Evolutionary conservation across 306 rosid species (phyloP).

Genomic region (Pyrus betulifolia): DNA sequence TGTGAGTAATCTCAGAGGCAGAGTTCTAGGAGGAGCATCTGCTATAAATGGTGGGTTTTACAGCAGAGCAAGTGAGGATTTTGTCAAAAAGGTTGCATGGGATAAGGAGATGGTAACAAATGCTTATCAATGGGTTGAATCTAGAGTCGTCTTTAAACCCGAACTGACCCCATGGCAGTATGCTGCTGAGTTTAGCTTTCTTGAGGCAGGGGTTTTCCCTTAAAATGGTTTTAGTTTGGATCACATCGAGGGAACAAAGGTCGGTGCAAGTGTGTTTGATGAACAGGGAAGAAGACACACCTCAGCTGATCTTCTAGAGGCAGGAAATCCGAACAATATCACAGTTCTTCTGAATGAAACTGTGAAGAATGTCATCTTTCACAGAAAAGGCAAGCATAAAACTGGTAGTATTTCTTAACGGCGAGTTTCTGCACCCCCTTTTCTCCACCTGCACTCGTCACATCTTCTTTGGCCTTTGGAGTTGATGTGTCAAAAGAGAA

Average conservation of each 20-base stretch:
- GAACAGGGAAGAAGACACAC: conserved; percentile 51
- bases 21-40: conserved; percentile 79
- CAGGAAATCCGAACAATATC: conserved; percentile 43
- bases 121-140: conserved; percentile 71
- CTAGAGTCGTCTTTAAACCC: conserved; percentile 51
- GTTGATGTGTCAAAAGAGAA: not conserved
- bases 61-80: conserved; percentile 69
- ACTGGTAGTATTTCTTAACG: too few species aligned
- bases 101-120: conserved; percentile 41
- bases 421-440: not conserved
- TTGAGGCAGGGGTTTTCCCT: conserved; percentile 66
- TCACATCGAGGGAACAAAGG: conserved; percentile 62
- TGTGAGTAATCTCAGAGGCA: conserved; percentile 50
- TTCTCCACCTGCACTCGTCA: not conserved
- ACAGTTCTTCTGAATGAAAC: conserved; percentile 65
- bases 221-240: conserved; percentile 65
- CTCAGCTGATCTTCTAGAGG: conserved; percentile 56
- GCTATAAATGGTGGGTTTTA: conserved; percentile 70
- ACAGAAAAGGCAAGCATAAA: conserved; percentile 33
- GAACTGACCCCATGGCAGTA: conserved; percentile 54
- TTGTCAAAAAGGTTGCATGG: conserved; percentile 47
- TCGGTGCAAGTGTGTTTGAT: conserved; percentile 65
- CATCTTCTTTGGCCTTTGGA: not conserved
- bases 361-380: conserved; percentile 51
- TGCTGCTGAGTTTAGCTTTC: conserved; percentile 62